Base-by-base conservation (phyloP, 2,329 filamentous ascomycete species). In the Diaporthe sp. region DNA sequence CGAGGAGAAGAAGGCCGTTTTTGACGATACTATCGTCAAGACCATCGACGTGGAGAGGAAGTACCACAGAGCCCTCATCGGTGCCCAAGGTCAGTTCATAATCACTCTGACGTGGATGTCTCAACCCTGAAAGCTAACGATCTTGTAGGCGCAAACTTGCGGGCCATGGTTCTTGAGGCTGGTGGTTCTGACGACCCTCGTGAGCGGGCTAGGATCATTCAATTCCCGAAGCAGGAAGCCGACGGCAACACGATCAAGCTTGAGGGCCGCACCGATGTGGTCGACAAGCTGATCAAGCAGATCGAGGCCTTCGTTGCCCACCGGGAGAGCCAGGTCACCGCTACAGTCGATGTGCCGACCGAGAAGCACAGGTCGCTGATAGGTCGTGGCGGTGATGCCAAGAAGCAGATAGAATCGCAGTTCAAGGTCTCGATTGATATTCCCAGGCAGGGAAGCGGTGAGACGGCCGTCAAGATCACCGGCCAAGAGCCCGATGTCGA, bases 1-100 rank as follows among this genome's bases (percentile, higher is more conserved):
- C 32, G 92, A 96, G 82, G 94, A 97, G 85, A 95, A 96, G 85
- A 93, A 94, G 71, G 93, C 92, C 75, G 88, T 95, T 27, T 98
- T 98, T 78, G 95, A 98, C 79, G 92, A 97, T 77, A 98, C 94
- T n/a, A 89, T 98, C 68, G 91, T 92, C 22, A 92, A 93, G 85
- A 95, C 92, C 17, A 87, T 99, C 65, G 94, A 97, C 44, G 92
- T 99, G n/a, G 96, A 98, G 78, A 94, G 95, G 86, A 98, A 97
- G 87, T 92, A 97, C 84, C 97, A 99, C 86, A 92, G 93, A 84
- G 91, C 93, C 71, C 88, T 99, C 77, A 99, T 99, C 83, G 97
- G 97, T 76, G 88, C 92, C 77, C 94, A 94, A 81, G 97, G 95
- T 96, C 89, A 86, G 94, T 86, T 79, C 63, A 7, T 47, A 17